Evolutionary conservation across 345 rosid genomes (phyloP).

Genomic region (Noccaea bulbosa): DNA sequence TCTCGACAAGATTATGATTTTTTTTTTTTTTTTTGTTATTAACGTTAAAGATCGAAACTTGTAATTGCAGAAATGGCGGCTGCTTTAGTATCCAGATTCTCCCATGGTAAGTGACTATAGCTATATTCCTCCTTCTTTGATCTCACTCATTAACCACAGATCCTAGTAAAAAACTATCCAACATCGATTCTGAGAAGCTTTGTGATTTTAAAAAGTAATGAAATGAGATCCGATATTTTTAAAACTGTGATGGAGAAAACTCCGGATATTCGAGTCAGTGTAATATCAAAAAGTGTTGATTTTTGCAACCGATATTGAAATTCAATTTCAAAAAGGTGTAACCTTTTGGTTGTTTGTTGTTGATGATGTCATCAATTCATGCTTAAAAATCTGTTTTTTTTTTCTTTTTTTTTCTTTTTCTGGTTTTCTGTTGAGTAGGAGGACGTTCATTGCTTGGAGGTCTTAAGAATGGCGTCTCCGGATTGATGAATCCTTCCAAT

Average conservation of each 20-base stretch:
- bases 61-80: slow-evolving; percentile 40
- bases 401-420: too few species aligned
- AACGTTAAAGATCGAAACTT: slow-evolving; percentile 4
- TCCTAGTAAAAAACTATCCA: background rate
- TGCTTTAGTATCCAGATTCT: slow-evolving; percentile 40
- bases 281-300: background rate
- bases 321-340: background rate
- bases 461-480: slow-evolving; percentile 48
- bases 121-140: background rate
- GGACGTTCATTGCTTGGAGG: slow-evolving; percentile 56
- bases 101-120: slow-evolving; percentile 30
- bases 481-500: slow-evolving; percentile 41
- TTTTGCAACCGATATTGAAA: background rate
- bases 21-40: background rate
- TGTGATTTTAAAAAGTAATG: background rate
- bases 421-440: slow-evolving; percentile 28
- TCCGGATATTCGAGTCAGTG: background rate
- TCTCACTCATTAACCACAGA: background rate
- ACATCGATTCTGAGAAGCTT: background rate
- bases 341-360: background rate
- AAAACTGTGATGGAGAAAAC: slow-evolving; percentile 7
- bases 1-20: background rate
- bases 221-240: background rate
- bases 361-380: background rate
- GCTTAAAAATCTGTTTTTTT: background rate